phyloP scores from a whole-genome alignment of 1,284 basidiomycete species.

The Golubevia pallescens region DNA sequence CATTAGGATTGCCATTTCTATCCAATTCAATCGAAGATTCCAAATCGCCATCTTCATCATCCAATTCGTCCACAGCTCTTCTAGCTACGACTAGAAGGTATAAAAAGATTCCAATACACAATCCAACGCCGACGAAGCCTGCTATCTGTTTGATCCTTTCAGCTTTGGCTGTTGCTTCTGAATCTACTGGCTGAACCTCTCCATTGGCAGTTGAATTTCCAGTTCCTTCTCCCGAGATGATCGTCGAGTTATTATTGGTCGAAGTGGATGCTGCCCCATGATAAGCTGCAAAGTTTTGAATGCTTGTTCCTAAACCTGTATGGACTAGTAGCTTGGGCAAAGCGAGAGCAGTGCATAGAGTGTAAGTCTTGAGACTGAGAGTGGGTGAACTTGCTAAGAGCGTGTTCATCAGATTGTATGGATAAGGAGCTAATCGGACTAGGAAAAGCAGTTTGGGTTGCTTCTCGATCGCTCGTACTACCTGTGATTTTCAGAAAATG shows the following conservation, averaged over 20 bases:
- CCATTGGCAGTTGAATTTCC: conserved; percentile 24
- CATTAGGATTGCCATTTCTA: conserved; percentile 3
- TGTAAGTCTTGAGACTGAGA: conserved; percentile 79
- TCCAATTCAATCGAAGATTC: background rate
- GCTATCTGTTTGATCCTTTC: conserved; percentile 72
- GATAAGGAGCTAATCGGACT: conserved; percentile 74
- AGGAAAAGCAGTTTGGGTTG: conserved; percentile 82
- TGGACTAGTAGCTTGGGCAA: conserved; percentile 85
- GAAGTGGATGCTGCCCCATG: conserved; percentile 60
- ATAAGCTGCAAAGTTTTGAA: conserved; percentile 79
- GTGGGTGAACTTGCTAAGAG: conserved; percentile 83
- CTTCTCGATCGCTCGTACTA: conserved; percentile 84
- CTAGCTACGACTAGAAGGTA: conserved; percentile 81
- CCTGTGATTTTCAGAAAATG: conserved; percentile 38
- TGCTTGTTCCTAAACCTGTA: conserved; percentile 79
- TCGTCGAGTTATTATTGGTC: background rate
- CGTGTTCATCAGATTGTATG: conserved; percentile 84
- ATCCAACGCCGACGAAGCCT: conserved; percentile 73
- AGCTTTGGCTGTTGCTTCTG: conserved; percentile 66
- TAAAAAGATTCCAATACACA: conserved; percentile 78
- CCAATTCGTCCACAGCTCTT: conserved; percentile 78
- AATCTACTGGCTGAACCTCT: conserved; percentile 29
- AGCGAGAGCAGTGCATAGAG: conserved; percentile 78
- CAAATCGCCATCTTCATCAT: conserved; percentile 67
- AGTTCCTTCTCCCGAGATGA: background rate